Evolutionary conservation across 352 stramenopile genomes (phyloP).

Genomic region (Phytophthora sojae): DNA sequence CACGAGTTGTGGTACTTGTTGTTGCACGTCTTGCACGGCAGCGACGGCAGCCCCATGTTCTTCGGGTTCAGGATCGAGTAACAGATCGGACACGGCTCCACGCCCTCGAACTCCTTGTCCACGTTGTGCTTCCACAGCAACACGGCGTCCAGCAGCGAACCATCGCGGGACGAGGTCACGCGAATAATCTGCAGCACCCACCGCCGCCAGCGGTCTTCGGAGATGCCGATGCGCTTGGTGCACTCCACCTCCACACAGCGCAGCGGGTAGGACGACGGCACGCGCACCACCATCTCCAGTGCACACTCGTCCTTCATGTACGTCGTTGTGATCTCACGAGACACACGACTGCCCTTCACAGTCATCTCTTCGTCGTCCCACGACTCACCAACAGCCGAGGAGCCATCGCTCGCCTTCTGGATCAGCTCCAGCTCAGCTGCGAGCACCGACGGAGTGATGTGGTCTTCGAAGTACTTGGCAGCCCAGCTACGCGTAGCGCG

Average conservation of each 20-base stretch:
- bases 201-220: slow-evolving; percentile 91
- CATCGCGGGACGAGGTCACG: slow-evolving; percentile 89
- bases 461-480: slow-evolving; percentile 89
- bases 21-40: slow-evolving; percentile 92
- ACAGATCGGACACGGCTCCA: slow-evolving; percentile 93
- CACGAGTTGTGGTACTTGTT: slow-evolving; percentile 95
- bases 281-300: slow-evolving; percentile 91
- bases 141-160: slow-evolving; percentile 91
- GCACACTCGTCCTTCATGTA: slow-evolving; percentile 95
- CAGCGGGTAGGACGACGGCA: slow-evolving; percentile 90
- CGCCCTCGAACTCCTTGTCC: slow-evolving; percentile 93
- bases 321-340: slow-evolving; percentile 89
- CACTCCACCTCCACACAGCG: slow-evolving; percentile 93
- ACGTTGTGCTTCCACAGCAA: slow-evolving; percentile 94
- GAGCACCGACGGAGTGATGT: slow-evolving; percentile 85
- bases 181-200: slow-evolving; percentile 95
- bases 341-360: slow-evolving; percentile 88
- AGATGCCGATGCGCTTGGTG: slow-evolving; percentile 91
- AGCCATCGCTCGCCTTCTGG: slow-evolving; percentile 57
- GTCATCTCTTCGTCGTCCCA: slow-evolving; percentile 88
- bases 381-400: slow-evolving; percentile 32
- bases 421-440: slow-evolving; percentile 83
- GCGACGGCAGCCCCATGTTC: slow-evolving; percentile 88
- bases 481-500: slow-evolving; percentile 84
- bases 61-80: slow-evolving; percentile 94